Evolutionary conservation across 768 basidiomycete genomes (phyloP).

Genomic region (Psilocybe sp.): DNA sequence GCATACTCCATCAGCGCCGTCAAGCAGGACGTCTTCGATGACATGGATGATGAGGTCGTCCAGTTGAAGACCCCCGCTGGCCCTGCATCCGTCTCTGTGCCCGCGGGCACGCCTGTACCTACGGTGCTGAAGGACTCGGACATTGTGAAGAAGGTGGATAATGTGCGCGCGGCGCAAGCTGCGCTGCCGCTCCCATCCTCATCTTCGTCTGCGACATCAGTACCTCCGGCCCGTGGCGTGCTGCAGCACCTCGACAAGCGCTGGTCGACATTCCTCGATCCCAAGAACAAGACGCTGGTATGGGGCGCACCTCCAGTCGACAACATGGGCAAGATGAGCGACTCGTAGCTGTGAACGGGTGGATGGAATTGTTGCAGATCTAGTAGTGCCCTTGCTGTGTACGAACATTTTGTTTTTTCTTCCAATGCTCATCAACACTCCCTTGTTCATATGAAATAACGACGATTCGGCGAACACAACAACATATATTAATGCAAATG

Average conservation of each 20-base stretch:
- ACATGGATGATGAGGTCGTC: conserved; percentile 73
- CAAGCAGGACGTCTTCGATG: conserved; percentile 89
- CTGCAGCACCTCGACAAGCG: conserved; percentile 39
- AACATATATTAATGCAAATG: background rate
- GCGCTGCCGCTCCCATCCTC: no score
- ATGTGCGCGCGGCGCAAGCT: no score
- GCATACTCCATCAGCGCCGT: conserved; percentile 92
- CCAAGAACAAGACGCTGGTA: conserved; percentile 58
- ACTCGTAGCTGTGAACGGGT: conserved; percentile 16
- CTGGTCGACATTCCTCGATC: conserved; percentile 56
- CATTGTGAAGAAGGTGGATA: no score
- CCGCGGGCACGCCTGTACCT: background rate
- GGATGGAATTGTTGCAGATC: background rate
- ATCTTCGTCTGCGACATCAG: background rate
- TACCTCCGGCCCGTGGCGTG: conserved; percentile 7
- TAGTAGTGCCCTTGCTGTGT: conserved; percentile 1
- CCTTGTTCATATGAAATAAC: background rate
- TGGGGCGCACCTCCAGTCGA: conserved; percentile 76
- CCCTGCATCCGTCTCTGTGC: background rate
- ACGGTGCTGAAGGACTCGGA: background rate
- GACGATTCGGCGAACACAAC: background rate
- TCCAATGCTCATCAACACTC: background rate
- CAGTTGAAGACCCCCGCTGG: conserved; percentile 40
- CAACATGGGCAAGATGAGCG: conserved; percentile 45
- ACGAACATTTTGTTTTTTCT: background rate